phyloP scores from a whole-genome alignment of 2,329 filamentous ascomycete genomes.

The Epichloe sibirici region DNA sequence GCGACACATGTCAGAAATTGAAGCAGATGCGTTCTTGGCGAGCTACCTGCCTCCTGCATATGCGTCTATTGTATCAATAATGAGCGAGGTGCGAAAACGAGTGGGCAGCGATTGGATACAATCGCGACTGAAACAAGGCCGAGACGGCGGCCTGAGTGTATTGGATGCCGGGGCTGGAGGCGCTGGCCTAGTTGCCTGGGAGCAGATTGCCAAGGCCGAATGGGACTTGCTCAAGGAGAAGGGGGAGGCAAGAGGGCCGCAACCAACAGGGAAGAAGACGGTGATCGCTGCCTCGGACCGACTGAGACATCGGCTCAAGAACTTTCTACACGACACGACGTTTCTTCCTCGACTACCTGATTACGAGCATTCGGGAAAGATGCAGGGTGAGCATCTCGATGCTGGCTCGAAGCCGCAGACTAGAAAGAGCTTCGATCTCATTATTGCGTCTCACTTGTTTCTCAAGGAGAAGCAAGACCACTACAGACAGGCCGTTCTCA shows the following conservation, averaged over 20 bases:
- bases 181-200: constrained; percentile 61
- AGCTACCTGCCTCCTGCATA: constrained; percentile 60
- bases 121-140: constrained; percentile 45
- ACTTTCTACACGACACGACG: constrained; percentile 74
- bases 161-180: constrained; percentile 67
- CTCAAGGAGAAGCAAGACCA: constrained; percentile 66
- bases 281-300: constrained; percentile 67
- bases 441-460: constrained; percentile 78
- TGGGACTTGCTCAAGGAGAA: constrained; percentile 57
- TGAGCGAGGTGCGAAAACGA: constrained; percentile 64
- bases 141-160: constrained; percentile 46
- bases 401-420: constrained; percentile 40
- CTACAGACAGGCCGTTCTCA: constrained; percentile 63
- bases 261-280: constrained; percentile 60
- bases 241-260: constrained; percentile 26
- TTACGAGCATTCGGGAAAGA: constrained; percentile 55
- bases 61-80: constrained; percentile 50
- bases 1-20: constrained; percentile 58
- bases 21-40: constrained; percentile 61
- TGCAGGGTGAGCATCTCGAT: constrained; percentile 46
- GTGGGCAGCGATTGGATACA: constrained; percentile 61
- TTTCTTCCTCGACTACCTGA: constrained; percentile 90
- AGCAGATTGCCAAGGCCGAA: constrained; percentile 68
- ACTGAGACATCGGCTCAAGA: constrained; percentile 62
- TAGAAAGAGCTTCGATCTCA: constrained; percentile 76